Evolutionary conservation across 257 asterid genomes (phyloP), one percentile per base, ranked within the genome.

Genomic region (Fraxinus anomala): DNA sequence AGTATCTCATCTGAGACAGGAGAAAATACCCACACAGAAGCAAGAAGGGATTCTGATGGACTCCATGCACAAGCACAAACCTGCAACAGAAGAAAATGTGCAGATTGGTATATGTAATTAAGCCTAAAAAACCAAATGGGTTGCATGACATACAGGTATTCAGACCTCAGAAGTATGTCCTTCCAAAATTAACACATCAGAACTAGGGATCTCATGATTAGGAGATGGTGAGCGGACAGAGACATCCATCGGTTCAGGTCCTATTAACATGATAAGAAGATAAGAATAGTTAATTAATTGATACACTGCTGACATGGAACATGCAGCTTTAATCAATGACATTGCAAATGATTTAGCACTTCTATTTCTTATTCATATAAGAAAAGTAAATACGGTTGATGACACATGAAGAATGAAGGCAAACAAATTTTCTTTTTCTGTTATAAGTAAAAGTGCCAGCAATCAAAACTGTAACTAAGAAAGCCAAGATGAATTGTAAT

Each of bases 1-100:
- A 51, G 36, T 19, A n/a, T 73, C 66, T 65, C 78, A 34, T 30
- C 13, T 59, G 40, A 73, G 47, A 77, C 68, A 21, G 21, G 65
- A 77, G 75, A 39, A 74, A 61, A 61, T 23, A 61, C 87, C 72
- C 82, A 83, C 85, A 83, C 87, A 3, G 87, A 83, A 69, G 83
- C 83, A 83, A 80, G 88, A 70, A 70, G 74, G 39, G 83, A 82
- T 68, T 87, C 85, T 17, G 82, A 59, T 61, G 83, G 85, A 68
- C 77, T 80, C 87, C 89, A 86, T 23, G 83, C 79, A 76, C 88
- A 84, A 31, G 81, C 83, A 80, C 81, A 84, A 73, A 82, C 86
- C 86, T 82, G 73, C 23, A 80, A 36, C 68, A 24, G 63, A 69
- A 23, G 37, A 72, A 70, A 61, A 70, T 30, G 47, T 42, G 69